Conservation (phyloP, 768 basidiomycete genomes). For the Clitopilus passeckerianus region DNA sequence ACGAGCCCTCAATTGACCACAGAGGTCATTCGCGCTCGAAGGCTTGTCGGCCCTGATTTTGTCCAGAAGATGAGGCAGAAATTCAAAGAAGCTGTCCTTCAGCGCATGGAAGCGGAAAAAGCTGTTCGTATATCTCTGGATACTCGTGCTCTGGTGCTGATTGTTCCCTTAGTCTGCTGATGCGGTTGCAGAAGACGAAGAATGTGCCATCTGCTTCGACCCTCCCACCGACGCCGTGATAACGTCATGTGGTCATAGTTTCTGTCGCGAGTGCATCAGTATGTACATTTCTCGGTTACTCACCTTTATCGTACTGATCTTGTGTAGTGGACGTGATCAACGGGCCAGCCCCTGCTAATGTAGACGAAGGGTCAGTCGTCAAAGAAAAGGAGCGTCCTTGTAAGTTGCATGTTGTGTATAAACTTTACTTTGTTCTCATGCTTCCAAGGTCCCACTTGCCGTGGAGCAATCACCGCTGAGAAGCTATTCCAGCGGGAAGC, state of each 20-base stretch:
- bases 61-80: constrained; percentile 43
- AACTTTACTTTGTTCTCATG: not conserved
- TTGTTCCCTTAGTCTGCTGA: constrained; percentile 33
- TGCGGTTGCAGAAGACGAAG: constrained; percentile 45
- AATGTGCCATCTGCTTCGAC: constrained; percentile 70
- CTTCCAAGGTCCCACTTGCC: constrained; percentile 54
- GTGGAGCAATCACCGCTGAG: constrained; percentile 38
- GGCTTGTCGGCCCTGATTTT: constrained; percentile 40
- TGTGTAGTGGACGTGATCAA: constrained; percentile 39
- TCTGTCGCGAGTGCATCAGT: constrained; percentile 60
- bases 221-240: constrained; percentile 46
- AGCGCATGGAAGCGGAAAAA: constrained; percentile 49
- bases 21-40: constrained; percentile 42
- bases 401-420: constrained; percentile 18
- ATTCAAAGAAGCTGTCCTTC: constrained; percentile 34
- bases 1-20: constrained; percentile 23
- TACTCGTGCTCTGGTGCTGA: not conserved
- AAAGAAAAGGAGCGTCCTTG: constrained; percentile 46
- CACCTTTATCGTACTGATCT: not conserved
- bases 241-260: constrained; percentile 56
- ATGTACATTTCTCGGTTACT: constrained; percentile 10
- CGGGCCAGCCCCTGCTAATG: constrained; percentile 25
- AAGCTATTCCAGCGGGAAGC: constrained; percentile 50
- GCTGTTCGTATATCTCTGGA: constrained; percentile 25
- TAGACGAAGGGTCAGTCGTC: constrained; percentile 28